Evolutionary conservation across 2,329 filamentous ascomycete species (phyloP).

Genomic region (Diplocarpon rosae): DNA sequence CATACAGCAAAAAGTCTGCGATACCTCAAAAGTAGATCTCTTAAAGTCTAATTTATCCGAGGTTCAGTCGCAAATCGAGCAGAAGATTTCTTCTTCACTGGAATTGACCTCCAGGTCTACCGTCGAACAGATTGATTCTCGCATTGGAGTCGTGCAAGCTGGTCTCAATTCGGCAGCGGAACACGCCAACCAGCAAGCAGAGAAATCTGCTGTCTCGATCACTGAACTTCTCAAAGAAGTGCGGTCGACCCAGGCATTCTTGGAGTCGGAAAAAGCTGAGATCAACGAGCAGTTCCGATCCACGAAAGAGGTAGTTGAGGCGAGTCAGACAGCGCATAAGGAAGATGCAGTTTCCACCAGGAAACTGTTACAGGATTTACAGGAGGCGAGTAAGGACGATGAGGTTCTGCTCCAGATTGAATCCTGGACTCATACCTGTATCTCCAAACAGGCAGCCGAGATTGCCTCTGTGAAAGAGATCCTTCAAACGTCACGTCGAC

Average conservation of each 20-base stretch:
- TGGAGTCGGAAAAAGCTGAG: neutral
- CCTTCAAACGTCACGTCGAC: neutral
- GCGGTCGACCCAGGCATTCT: neutral
- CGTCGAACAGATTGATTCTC: neutral
- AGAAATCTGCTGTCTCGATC: neutral
- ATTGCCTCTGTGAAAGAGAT: neutral
- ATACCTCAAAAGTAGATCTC: neutral
- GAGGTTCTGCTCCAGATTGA: slow-evolving; percentile 8
- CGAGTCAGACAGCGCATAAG: neutral
- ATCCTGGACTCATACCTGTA: slow-evolving; percentile 1
- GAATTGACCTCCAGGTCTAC: neutral
- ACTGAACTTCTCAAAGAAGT: slow-evolving; percentile 1
- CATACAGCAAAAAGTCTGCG: slow-evolving; percentile 2
- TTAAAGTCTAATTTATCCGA: neutral
- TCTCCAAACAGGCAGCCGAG: slow-evolving; percentile 1
- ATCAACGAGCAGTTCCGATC: neutral
- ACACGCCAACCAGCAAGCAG: neutral
- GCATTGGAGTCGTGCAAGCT: neutral
- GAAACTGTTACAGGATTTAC: slow-evolving; percentile 1
- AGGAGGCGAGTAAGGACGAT: slow-evolving; percentile 4
- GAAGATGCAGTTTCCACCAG: neutral
- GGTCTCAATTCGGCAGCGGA: neutral
- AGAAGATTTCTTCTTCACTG: neutral
- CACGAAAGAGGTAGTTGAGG: neutral
- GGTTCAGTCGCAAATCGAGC: slow-evolving; percentile 1